Conservation (phyloP, 2,329 filamentous ascomycete genomes). For the Didymella pomorum region DNA sequence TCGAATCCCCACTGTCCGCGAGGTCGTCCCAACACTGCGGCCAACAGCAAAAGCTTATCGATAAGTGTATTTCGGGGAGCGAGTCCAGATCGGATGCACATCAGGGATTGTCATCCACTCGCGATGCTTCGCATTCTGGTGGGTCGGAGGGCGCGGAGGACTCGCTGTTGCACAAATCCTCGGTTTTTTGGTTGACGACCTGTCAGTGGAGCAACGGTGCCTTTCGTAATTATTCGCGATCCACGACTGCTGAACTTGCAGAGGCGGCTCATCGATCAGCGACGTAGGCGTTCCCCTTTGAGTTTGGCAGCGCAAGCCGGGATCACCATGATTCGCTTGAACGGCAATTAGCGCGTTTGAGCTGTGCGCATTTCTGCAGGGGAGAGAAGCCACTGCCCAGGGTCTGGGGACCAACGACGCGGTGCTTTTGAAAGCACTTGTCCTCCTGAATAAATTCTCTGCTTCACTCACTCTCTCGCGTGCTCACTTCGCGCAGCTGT, state of each 20-base stretch:
- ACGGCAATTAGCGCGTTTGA: conserved; percentile 22
- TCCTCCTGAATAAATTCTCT: conserved; percentile 26
- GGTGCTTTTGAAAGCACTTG: conserved; percentile 24
- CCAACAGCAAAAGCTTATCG: conserved; percentile 25
- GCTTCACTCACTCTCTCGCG: conserved; percentile 22
- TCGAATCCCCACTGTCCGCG: conserved; percentile 11
- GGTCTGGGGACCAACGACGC: conserved; percentile 20
- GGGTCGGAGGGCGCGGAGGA: neutral
- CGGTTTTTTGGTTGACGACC: conserved; percentile 7
- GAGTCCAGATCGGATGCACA: conserved; percentile 39
- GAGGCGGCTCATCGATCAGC: conserved; percentile 18
- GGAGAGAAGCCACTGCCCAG: conserved; percentile 20
- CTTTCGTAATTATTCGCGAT: conserved; percentile 10
- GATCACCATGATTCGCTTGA: conserved; percentile 33
- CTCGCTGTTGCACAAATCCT: neutral
- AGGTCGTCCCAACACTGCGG: conserved; percentile 19
- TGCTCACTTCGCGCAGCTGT: conserved; percentile 21
- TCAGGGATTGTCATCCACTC: conserved; percentile 25
- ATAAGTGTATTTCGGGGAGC: conserved; percentile 20
- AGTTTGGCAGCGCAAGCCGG: conserved; percentile 20
- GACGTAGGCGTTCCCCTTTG: conserved; percentile 18
- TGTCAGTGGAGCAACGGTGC: conserved; percentile 14
- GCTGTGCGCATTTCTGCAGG: conserved; percentile 11
- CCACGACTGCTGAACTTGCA: conserved; percentile 19
- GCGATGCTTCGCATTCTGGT: conserved; percentile 9